Conservation (phyloP, 2,329 filamentous ascomycete species). For the Aspergillus sp. region DNA sequence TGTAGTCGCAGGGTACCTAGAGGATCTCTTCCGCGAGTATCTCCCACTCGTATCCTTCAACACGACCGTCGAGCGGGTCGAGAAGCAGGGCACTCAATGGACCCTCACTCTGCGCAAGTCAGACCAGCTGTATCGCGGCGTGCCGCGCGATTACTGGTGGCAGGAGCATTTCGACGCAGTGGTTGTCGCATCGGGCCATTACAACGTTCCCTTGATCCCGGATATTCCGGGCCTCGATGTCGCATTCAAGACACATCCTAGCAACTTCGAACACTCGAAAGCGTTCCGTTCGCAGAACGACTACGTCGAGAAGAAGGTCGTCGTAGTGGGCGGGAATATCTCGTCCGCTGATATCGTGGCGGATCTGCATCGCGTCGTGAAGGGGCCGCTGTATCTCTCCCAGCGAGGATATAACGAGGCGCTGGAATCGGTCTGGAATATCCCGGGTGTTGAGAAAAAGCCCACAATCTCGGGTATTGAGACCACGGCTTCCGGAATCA, state of each 20-base stretch:
- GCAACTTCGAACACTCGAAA: constrained; percentile 40
- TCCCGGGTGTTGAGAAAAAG: neutral
- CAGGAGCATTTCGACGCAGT: constrained; percentile 43
- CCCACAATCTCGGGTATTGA: neutral
- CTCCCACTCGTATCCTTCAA: constrained; percentile 29
- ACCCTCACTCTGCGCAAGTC: constrained; percentile 27
- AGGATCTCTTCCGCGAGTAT: constrained; percentile 26
- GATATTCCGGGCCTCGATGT: constrained; percentile 35
- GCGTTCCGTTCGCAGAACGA: constrained; percentile 33
- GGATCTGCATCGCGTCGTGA: neutral
- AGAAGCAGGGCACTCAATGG: constrained; percentile 27
- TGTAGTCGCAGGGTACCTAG: constrained; percentile 23
- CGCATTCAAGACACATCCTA: constrained; percentile 12
- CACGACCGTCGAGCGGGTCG: constrained; percentile 31
- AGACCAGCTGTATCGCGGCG: constrained; percentile 9
- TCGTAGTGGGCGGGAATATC: constrained; percentile 30
- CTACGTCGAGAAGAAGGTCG: constrained; percentile 36
- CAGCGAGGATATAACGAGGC: neutral
- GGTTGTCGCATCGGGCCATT: constrained; percentile 45
- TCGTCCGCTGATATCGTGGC: constrained; percentile 31
- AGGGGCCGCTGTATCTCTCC: neutral
- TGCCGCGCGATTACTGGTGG: constrained; percentile 37
- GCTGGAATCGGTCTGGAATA: neutral
- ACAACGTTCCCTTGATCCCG: constrained; percentile 42
- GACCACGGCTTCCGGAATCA: neutral